A percentile compares a stretch with the other conserved stretches of the same genome.
phyloP scores from a whole-genome alignment of 495 filamentous ascomycete species.

The Neurospora discreta region DNA sequence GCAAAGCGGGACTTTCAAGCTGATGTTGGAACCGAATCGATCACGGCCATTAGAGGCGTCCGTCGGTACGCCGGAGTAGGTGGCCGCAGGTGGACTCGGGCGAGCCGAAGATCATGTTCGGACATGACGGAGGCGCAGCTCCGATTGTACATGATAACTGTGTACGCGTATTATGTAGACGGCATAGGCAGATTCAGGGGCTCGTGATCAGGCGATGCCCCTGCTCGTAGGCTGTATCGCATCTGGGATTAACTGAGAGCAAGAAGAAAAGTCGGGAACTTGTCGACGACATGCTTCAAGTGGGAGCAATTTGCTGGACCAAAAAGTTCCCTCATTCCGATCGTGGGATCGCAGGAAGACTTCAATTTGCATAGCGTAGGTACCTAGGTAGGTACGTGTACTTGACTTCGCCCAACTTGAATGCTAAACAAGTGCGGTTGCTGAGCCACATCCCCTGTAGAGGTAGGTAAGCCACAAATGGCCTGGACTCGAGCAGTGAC shows the following conservation, averaged over 20 bases:
- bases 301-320: background rate
- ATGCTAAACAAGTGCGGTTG: background rate
- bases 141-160: background rate
- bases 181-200: background rate
- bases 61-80: background rate
- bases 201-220: background rate
- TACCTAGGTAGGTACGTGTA: too few species aligned
- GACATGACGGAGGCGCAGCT: background rate
- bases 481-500: background rate
- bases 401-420: too few species aligned
- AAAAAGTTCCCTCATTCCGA: background rate
- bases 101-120: background rate
- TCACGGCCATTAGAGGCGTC: background rate
- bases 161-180: background rate
- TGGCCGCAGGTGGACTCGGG: background rate
- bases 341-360: background rate
- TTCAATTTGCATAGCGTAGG: too few species aligned
- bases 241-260: background rate
- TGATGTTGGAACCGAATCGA: background rate
- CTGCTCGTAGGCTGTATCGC: background rate
- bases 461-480: background rate
- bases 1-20: background rate
- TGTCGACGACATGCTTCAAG: background rate
- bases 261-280: background rate
- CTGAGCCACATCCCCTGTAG: background rate